Percentiles rank a stretch among this genome's conserved stretches.
Conservation (phyloP, 2,329 filamentous ascomycete genomes). For the Aspergillus ustus region DNA sequence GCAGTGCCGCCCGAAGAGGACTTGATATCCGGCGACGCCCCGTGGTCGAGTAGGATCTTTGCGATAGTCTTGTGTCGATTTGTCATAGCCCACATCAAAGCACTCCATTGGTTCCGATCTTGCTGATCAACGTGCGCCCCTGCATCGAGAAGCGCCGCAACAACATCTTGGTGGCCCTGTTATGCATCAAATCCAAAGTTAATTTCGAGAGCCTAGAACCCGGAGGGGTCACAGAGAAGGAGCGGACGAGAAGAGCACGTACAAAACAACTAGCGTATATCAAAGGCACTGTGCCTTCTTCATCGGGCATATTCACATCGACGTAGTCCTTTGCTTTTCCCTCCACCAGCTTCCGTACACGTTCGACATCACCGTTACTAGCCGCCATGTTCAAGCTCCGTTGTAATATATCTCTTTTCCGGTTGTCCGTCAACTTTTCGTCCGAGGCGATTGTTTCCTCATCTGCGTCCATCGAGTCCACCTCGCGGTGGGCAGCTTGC, state of each 20-base stretch:
- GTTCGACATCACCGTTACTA: constrained; percentile 89
- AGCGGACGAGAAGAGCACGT: constrained; percentile 42
- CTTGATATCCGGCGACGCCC: constrained; percentile 93
- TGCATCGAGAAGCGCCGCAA: constrained; percentile 79
- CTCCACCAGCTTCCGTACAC: constrained; percentile 74
- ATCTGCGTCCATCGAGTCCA: constrained; percentile 69
- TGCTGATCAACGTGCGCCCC: constrained; percentile 90
- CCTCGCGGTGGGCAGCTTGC: constrained; percentile 83
- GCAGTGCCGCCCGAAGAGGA: constrained; percentile 92
- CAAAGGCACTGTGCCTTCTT: constrained; percentile 92
- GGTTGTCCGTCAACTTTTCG: constrained; percentile 71
- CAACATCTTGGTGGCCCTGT: constrained; percentile 86
- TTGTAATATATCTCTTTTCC: constrained; percentile 83
- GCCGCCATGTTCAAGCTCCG: constrained; percentile 92
- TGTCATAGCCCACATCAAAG: constrained; percentile 99
- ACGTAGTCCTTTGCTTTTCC: constrained; percentile 76
- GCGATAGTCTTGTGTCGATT: constrained; percentile 96
- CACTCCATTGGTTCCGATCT: constrained; percentile 96
- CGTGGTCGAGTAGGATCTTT: constrained; percentile 87
- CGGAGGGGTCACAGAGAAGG: not conserved
- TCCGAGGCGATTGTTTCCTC: constrained; percentile 79
- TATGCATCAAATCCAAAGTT: not conserved
- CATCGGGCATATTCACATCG: constrained; percentile 84
- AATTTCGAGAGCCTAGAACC: not conserved
- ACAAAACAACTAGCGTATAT: constrained; percentile 99